These are phyloP conservation scores for Aspergillus bridgeri DNA, from an alignment of 495 filamentous ascomycete genomes.

Conservation along the genomic window DNA sequence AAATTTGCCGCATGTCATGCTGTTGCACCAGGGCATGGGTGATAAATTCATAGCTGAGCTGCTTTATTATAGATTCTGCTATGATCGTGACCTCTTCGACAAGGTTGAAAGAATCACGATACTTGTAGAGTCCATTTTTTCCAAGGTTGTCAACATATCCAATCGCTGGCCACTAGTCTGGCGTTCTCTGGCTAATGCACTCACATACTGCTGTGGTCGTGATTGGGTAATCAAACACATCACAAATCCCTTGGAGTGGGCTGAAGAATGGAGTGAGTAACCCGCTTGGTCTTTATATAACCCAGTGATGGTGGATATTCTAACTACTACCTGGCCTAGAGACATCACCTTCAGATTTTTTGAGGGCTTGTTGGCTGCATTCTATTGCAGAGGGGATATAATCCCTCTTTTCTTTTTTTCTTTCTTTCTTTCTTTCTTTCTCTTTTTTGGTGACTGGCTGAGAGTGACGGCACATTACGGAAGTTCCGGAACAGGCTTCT, in stretches of 20 bases:
- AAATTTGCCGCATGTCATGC: neutral
- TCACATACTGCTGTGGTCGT: neutral
- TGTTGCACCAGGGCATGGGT: neutral
- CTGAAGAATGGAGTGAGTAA: neutral
- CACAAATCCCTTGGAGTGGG: neutral
- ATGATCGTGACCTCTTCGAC: neutral
- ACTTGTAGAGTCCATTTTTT: neutral
- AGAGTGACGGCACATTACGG: too few relatives aligned
- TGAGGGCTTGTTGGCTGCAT: too few relatives aligned
- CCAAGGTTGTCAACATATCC: neutral
- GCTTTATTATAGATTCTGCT: neutral
- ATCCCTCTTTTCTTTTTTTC: too few relatives aligned
- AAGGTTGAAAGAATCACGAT: neutral
- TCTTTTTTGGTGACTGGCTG: too few relatives aligned
- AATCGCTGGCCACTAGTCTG: neutral
- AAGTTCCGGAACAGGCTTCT: too few relatives aligned
- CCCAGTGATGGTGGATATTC: too few relatives aligned
- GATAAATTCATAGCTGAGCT: neutral
- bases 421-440: too few relatives aligned
- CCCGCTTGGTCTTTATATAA: too few relatives aligned
- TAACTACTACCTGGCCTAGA: too few relatives aligned
- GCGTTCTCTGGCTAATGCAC: neutral
- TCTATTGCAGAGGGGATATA: too few relatives aligned
- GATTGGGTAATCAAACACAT: neutral
- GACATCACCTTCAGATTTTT: too few relatives aligned